These are phyloP conservation scores for Epithemia pelagica DNA, from an alignment of 108 stramenopile genomes.

Conservation along the genomic window DNA sequence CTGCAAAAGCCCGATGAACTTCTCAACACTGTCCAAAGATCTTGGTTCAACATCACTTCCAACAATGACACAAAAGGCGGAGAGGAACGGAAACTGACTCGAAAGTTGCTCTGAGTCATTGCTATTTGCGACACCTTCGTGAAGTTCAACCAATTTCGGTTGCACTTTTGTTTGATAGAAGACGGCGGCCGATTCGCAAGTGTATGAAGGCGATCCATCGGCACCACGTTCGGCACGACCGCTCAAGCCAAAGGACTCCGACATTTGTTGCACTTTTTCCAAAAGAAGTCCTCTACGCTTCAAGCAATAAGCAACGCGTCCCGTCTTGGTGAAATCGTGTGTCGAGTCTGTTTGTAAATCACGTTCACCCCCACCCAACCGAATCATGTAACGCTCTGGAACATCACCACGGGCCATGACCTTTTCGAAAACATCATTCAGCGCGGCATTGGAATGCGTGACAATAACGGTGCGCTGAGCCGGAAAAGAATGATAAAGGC, in stretches of 20 bases:
- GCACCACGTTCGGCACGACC: slow-evolving; percentile 65
- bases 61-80: slow-evolving; percentile 35
- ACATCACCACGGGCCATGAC: slow-evolving; percentile 87
- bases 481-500: slow-evolving; percentile 91
- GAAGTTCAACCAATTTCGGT: slow-evolving; percentile 42
- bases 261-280: slow-evolving; percentile 83
- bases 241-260: slow-evolving; percentile 77
- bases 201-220: slow-evolving; percentile 79
- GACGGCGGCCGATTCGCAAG: slow-evolving; percentile 93
- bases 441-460: slow-evolving; percentile 97
- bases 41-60: slow-evolving; percentile 1
- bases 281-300: slow-evolving; percentile 70
- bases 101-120: slow-evolving; percentile 10
- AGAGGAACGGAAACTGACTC: slow-evolving; percentile 59
- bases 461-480: slow-evolving; percentile 91
- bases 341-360: slow-evolving; percentile 71
- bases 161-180: slow-evolving; percentile 69
- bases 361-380: slow-evolving; percentile 89
- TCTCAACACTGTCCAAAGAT: slow-evolving; percentile 36
- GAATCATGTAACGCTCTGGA: slow-evolving; percentile 86
- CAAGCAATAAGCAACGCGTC: slow-evolving; percentile 89
- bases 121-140: slow-evolving; percentile 18
- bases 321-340: slow-evolving; percentile 86
- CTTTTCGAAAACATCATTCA: slow-evolving; percentile 98
- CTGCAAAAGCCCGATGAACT: slow-evolving; percentile 41